These are phyloP conservation scores for Toxicodendron radicans DNA, from an alignment of 345 rosid genomes.

Conservation along the genomic window DNA sequence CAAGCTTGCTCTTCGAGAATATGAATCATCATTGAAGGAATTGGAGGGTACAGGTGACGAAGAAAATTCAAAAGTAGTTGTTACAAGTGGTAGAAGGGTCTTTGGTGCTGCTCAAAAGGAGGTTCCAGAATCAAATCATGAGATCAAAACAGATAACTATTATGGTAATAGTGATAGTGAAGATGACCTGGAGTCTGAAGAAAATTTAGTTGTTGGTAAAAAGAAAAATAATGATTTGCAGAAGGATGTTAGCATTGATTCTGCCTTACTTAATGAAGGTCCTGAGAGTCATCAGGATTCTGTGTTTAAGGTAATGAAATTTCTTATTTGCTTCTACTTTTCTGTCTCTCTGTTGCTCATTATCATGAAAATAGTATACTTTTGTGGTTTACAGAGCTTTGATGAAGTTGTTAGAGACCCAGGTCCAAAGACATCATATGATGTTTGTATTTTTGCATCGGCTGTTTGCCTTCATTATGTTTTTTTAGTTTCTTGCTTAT, in stretches of 20 bases:
- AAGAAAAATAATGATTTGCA: constrained; percentile 31
- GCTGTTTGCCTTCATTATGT: constrained; percentile 21
- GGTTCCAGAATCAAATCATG: constrained; percentile 33
- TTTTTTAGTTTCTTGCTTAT: background rate
- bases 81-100: constrained; percentile 70
- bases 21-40: constrained; percentile 48
- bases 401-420: constrained; percentile 44
- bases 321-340: constrained; percentile 9
- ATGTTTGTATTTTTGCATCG: constrained; percentile 72
- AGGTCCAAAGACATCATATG: constrained; percentile 75
- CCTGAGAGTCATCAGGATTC: constrained; percentile 37
- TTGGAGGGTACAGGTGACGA: constrained; percentile 45
- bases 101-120: constrained; percentile 64
- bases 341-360: constrained; percentile 5
- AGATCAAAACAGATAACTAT: constrained; percentile 40
- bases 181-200: constrained; percentile 48
- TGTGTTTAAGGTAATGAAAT: constrained; percentile 42
- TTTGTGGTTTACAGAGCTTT: constrained; percentile 40
- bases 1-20: constrained; percentile 73
- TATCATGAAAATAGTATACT: constrained; percentile 14
- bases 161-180: constrained; percentile 67
- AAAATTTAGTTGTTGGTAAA: constrained; percentile 30
- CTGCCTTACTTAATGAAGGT: constrained; percentile 39
- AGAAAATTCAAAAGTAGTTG: constrained; percentile 35
- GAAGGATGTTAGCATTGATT: constrained; percentile 28